Percentiles rank a stretch among this genome's conserved stretches.
phyloP scores from a whole-genome alignment of 805 yeast species.

The Candida arabinofermentans region DNA sequence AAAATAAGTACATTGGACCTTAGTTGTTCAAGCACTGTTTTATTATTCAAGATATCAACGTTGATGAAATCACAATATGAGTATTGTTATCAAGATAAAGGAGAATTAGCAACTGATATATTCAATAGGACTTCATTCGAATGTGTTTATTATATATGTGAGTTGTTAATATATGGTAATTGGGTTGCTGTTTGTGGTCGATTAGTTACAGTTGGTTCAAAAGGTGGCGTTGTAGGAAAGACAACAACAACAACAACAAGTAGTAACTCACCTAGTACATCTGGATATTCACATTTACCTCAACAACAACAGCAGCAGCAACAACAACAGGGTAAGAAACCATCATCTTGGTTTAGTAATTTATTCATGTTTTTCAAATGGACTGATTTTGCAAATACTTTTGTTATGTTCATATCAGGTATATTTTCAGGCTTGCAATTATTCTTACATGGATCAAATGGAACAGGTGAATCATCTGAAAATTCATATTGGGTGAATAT shows the following conservation, averaged over 20 bases:
- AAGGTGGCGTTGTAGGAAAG: background rate
- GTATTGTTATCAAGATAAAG: slow-evolving; percentile 49
- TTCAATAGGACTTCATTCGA: slow-evolving; percentile 35
- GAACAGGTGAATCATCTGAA: background rate
- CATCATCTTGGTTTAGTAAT: background rate
- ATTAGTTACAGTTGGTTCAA: slow-evolving; percentile 6
- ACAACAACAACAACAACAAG: too few species aligned
- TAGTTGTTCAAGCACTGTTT: slow-evolving; percentile 50
- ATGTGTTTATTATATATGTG: slow-evolving; percentile 38
- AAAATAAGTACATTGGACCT: slow-evolving; percentile 54
- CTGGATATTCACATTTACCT: background rate
- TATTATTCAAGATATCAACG: slow-evolving; percentile 42
- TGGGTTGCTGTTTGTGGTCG: slow-evolving; percentile 31
- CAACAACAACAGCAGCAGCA: background rate
- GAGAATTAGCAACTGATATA: slow-evolving; percentile 35
- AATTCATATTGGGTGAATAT: slow-evolving; percentile 27
- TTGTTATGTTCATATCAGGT: background rate
- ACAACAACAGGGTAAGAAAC: background rate
- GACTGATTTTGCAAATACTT: background rate
- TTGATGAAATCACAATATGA: slow-evolving; percentile 48
- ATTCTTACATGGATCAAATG: background rate
- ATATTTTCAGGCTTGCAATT: slow-evolving; percentile 2
- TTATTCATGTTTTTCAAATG: background rate
- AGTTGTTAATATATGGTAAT: slow-evolving; percentile 45
- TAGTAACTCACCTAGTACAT: too few species aligned